Conservation (phyloP, 2,329 filamentous ascomycete species). For the Colletotrichum nymphaeae region DNA sequence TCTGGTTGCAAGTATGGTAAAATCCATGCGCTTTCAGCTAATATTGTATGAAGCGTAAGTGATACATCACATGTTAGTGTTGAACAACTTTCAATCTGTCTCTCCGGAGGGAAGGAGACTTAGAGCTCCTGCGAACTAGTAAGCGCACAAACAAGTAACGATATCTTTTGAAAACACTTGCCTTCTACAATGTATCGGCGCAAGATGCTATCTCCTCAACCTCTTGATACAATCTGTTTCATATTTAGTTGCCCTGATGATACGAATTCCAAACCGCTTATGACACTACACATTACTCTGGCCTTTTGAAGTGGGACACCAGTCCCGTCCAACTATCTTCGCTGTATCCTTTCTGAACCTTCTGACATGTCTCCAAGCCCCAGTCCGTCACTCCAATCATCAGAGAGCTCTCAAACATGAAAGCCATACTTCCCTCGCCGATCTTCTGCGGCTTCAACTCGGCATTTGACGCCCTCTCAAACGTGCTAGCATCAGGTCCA, state of each 20-base stretch:
- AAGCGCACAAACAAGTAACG: no score
- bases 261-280: neutral
- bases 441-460: constrained; percentile 56
- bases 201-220: fast-evolving
- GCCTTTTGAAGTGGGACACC: constrained; percentile 37
- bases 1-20: no score
- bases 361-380: constrained; percentile 56
- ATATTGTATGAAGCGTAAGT: fast-evolving
- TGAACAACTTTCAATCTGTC: no score
- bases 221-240: neutral
- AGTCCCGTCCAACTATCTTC: constrained; percentile 67
- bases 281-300: neutral
- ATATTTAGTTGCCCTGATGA: neutral
- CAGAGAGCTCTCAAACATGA: constrained; percentile 61
- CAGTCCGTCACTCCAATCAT: constrained; percentile 68
- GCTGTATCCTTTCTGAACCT: constrained; percentile 66
- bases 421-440: constrained; percentile 58
- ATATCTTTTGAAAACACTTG: no score
- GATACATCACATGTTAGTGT: no score
- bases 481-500: constrained; percentile 59
- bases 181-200: fast-evolving
- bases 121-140: no score
- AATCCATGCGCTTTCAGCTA: no score
- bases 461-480: constrained; percentile 58
- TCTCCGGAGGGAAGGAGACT: no score